A percentile compares a stretch with the other conserved stretches of the same genome.
Evolutionary conservation across 2,329 filamentous ascomycete species (phyloP).

Genomic region (Ascochyta rabiei): DNA sequence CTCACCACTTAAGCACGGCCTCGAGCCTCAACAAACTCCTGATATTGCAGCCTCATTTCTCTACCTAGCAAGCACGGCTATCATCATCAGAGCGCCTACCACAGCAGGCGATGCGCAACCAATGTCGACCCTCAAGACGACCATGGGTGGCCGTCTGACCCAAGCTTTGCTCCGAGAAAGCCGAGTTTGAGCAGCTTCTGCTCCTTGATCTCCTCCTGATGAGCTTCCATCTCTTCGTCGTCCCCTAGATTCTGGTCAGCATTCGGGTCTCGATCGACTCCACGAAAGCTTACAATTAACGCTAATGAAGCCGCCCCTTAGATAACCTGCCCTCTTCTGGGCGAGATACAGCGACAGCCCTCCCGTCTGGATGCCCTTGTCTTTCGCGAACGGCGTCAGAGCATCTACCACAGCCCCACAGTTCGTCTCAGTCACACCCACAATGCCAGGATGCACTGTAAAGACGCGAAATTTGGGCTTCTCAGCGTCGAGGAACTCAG

Average conservation of each 20-base stretch:
- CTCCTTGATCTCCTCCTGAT: conserved; percentile 37
- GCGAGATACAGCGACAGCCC: conserved; percentile 26
- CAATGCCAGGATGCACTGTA: conserved; percentile 31
- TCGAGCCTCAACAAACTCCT: not conserved
- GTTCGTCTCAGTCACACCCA: conserved; percentile 16
- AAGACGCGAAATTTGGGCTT: conserved; percentile 29
- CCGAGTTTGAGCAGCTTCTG: conserved; percentile 35
- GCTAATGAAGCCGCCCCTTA: conserved; percentile 25
- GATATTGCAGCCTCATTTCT: not conserved
- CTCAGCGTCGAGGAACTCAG: conserved; percentile 31
- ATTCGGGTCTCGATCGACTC: not conserved
- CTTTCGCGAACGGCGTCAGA: conserved; percentile 25
- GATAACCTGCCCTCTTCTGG: conserved; percentile 24
- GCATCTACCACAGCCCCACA: conserved; percentile 14
- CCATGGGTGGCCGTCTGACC: conserved; percentile 28
- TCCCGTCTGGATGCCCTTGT: conserved; percentile 25
- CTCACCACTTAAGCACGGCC: not conserved
- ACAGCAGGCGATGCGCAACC: not conserved
- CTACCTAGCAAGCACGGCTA: not conserved
- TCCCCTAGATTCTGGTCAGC: conserved; percentile 27
- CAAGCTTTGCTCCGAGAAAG: conserved; percentile 26
- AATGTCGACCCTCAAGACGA: not conserved
- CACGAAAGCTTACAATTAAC: conserved; percentile 29
- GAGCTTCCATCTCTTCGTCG: conserved; percentile 34
- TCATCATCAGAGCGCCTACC: not conserved